Percentiles rank a stretch among this genome's conserved stretches.
These are phyloP conservation scores for Aegle marmelos DNA, from an alignment of 345 rosid species.

Conservation along the genomic window DNA sequence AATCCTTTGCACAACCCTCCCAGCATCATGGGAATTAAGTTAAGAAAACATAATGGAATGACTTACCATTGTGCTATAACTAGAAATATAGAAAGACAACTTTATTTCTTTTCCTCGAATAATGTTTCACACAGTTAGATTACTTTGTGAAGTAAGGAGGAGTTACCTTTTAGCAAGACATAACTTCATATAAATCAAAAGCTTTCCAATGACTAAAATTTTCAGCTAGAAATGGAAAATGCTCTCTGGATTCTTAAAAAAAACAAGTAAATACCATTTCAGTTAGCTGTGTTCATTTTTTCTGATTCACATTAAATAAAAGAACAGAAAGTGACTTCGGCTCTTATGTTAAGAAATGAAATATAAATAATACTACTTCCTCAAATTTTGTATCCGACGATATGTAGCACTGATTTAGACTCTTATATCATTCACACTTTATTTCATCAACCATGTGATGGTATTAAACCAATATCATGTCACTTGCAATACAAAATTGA, in stretches of 20 bases:
- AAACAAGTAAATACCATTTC: background rate
- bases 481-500: background rate
- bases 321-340: background rate
- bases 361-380: background rate
- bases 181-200: background rate
- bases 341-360: background rate
- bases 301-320: no score
- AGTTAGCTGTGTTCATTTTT: no score
- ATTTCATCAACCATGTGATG: background rate
- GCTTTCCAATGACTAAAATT: background rate
- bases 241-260: background rate
- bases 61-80: background rate
- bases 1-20: background rate
- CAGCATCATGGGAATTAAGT: background rate
- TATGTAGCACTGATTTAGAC: background rate
- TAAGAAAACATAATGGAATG: background rate
- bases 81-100: background rate
- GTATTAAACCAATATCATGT: background rate
- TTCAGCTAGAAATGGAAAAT: background rate
- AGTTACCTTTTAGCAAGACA: background rate
- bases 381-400: background rate
- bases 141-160: background rate
- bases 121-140: background rate
- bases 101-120: background rate
- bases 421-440: background rate